These are phyloP conservation scores for Cylindrodendrum hubeiense DNA, from an alignment of 2,329 filamentous ascomycete species.

Conservation along the genomic window DNA sequence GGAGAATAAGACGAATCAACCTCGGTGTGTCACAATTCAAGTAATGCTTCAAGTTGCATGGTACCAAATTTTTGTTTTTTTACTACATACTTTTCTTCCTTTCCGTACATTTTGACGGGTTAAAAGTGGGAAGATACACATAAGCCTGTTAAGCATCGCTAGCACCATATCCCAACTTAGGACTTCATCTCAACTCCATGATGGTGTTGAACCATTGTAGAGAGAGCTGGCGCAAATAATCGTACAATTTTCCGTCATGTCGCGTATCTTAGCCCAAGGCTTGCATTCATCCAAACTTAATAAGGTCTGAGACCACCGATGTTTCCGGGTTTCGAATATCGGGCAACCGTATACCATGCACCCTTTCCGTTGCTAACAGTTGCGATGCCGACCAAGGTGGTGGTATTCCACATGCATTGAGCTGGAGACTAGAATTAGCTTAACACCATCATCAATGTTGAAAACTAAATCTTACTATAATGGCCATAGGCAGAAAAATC, in stretches of 20 bases:
- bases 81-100: too few relatives aligned
- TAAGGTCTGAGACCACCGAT: constrained; percentile 46
- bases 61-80: too few relatives aligned
- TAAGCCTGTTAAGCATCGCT: too few relatives aligned
- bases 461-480: constrained; percentile 36
- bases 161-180: too few relatives aligned
- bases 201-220: neutral
- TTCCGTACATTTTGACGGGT: too few relatives aligned
- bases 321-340: constrained; percentile 51
- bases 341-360: constrained; percentile 48
- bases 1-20: too few relatives aligned
- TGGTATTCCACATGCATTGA: constrained; percentile 48
- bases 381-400: constrained; percentile 49
- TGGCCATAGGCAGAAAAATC: constrained; percentile 43
- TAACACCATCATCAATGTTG: accelerated
- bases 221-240: neutral
- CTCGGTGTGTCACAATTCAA: too few relatives aligned
- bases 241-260: neutral
- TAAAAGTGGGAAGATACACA: too few relatives aligned
- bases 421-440: constrained; percentile 27
- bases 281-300: constrained; percentile 15
- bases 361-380: constrained; percentile 43
- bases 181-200: neutral
- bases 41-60: too few relatives aligned
- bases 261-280: neutral